Conservation (phyloP, 148 eudicot species). For the Rhododendron griersonianum region DNA sequence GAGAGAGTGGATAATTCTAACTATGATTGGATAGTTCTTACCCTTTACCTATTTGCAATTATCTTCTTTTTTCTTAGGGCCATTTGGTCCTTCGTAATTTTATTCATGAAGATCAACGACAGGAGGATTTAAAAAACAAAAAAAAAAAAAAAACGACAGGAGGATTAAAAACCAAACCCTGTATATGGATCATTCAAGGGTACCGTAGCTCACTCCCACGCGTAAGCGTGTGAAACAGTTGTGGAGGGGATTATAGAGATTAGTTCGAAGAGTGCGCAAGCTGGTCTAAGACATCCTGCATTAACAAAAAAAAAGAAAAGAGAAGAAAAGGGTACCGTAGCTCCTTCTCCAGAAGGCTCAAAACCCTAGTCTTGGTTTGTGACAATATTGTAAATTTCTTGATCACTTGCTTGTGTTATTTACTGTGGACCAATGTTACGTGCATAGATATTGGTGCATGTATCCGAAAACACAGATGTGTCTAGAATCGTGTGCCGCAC, state of each 20-base stretch:
- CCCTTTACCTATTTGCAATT: background rate
- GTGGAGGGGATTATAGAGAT: too few species aligned
- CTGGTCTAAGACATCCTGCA: too few species aligned
- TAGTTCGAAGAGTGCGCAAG: too few species aligned
- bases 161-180: background rate
- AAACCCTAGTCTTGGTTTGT: background rate
- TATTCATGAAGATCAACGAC: background rate
- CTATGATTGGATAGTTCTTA: background rate
- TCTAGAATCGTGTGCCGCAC: too few species aligned
- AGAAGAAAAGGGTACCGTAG: background rate
- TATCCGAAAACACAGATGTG: too few species aligned
- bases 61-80: background rate
- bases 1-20: background rate
- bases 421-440: background rate
- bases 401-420: background rate
- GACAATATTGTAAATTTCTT: background rate
- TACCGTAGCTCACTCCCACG: background rate
- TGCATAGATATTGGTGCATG: too few species aligned
- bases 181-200: background rate
- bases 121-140: background rate
- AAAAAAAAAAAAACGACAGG: too few species aligned
- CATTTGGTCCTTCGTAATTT: background rate
- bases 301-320: too few species aligned
- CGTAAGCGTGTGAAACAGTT: too few species aligned
- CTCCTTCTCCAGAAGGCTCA: background rate